Evolutionary conservation across 345 rosid genomes (phyloP).

Genomic region (Heritiera littoralis): DNA sequence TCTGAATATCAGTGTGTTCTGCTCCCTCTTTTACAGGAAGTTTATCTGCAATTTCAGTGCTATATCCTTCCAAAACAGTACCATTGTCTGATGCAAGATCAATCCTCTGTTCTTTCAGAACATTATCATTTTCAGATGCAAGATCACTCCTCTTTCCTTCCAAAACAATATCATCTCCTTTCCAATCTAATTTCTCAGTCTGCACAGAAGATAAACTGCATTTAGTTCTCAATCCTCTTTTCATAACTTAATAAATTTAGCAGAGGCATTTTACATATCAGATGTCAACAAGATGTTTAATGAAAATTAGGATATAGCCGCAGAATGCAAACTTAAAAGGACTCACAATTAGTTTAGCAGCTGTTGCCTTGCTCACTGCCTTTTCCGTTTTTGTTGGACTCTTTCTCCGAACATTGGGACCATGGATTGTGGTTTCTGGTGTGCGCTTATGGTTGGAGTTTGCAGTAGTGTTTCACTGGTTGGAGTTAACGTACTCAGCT

Average conservation of each 20-base stretch:
- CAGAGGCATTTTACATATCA: neutral
- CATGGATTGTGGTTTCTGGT: conserved; percentile 15
- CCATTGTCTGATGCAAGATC: neutral
- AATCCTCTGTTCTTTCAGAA: too few relatives aligned
- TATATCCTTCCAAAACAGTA: conserved; percentile 23
- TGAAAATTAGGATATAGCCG: neutral
- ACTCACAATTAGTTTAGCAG: conserved; percentile 35
- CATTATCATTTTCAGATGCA: too few relatives aligned
- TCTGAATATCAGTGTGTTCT: conserved; percentile 34
- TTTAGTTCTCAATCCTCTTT: conserved; percentile 21
- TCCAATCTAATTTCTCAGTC: conserved; percentile 40
- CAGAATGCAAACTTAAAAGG: neutral
- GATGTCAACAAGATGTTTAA: neutral
- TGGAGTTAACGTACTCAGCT: too few relatives aligned
- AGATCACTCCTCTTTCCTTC: neutral
- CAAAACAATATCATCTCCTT: conserved; percentile 32
- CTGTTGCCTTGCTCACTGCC: conserved; percentile 18
- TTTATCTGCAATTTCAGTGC: conserved; percentile 28
- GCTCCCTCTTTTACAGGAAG: conserved; percentile 30
- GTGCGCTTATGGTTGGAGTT: conserved; percentile 33
- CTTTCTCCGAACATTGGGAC: conserved; percentile 31
- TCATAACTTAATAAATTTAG: neutral
- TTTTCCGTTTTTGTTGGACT: conserved; percentile 31
- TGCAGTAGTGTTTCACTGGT: conserved; percentile 16
- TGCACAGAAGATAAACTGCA: conserved; percentile 35